Conservation (phyloP, 1,284 basidiomycete species). For the Fomitopsis schrenkii region DNA sequence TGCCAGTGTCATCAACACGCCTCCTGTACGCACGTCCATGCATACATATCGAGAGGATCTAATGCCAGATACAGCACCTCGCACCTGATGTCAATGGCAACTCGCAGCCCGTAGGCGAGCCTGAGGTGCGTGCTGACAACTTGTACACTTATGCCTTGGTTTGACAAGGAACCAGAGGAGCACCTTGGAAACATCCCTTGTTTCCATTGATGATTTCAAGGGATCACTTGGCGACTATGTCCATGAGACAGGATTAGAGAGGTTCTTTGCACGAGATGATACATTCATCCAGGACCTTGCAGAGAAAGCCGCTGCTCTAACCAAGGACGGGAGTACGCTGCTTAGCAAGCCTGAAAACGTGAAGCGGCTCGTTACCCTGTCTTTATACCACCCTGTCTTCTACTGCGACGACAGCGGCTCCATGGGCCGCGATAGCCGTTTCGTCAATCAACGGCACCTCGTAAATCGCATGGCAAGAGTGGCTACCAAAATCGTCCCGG, state of each 20-base stretch:
- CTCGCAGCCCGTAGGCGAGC: background rate
- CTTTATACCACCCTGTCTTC: constrained; percentile 5
- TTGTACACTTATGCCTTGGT: background rate
- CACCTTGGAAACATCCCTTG: background rate
- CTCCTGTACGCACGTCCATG: no score
- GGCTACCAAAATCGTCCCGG: constrained; percentile 6
- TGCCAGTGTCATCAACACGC: no score
- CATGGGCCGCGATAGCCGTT: constrained; percentile 3
- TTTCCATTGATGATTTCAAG: background rate
- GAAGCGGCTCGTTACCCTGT: constrained; percentile 4
- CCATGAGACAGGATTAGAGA: background rate
- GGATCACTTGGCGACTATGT: background rate
- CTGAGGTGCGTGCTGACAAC: background rate
- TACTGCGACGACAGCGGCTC: constrained; percentile 10
- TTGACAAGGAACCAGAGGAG: background rate
- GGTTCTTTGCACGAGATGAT: constrained; percentile 4
- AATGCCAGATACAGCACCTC: no score
- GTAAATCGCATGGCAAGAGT: constrained; percentile 4
- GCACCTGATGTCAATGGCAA: no score
- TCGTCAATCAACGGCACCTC: constrained; percentile 3
- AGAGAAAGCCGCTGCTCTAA: background rate
- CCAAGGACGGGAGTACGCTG: background rate
- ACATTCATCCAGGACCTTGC: constrained; percentile 1
- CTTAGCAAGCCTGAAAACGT: constrained; percentile 3
- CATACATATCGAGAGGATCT: no score